These are phyloP conservation scores for Guillardia theta DNA, from an alignment of 78 protist genomes.

Conservation along the genomic window DNA sequence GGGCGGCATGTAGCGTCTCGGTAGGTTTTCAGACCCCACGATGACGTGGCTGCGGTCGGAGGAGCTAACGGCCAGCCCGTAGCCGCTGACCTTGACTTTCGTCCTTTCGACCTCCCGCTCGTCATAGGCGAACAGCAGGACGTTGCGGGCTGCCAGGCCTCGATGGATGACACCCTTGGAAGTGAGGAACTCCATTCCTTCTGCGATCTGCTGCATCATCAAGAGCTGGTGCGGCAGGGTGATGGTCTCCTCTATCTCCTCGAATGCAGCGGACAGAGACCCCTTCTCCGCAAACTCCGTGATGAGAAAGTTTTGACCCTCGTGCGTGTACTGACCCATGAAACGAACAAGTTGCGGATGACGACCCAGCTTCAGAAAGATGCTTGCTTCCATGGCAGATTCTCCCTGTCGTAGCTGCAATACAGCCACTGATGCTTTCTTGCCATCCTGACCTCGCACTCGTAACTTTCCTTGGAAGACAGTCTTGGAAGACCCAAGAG, in stretches of 20 bases:
- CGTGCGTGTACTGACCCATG: background rate
- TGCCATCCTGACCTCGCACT: background rate
- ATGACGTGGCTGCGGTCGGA: background rate
- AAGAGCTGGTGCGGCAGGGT: background rate
- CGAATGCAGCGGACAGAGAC: background rate
- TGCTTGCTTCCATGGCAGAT: background rate
- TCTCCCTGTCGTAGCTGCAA: background rate
- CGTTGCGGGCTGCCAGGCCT: conserved; percentile 30
- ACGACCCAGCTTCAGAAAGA: background rate
- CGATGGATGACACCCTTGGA: background rate
- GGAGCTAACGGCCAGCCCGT: background rate
- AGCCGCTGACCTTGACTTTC: background rate
- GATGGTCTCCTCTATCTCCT: background rate
- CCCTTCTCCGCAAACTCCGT: background rate
- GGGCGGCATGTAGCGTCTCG: background rate
- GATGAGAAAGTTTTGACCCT: background rate
- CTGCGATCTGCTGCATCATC: conserved; percentile 26
- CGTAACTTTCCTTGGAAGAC: background rate
- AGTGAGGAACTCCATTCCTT: conserved; percentile 2
- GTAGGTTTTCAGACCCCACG: background rate
- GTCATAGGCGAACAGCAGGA: background rate
- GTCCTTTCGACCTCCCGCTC: background rate
- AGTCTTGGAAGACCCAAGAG: background rate
- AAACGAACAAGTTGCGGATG: conserved; percentile 5
- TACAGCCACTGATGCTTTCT: too few relatives aligned